A percentile compares a stretch with the other conserved stretches of the same genome.
These are phyloP conservation scores for Hypoxylon subgilvum DNA, from an alignment of 495 filamentous ascomycete species.

Conservation along the genomic window DNA sequence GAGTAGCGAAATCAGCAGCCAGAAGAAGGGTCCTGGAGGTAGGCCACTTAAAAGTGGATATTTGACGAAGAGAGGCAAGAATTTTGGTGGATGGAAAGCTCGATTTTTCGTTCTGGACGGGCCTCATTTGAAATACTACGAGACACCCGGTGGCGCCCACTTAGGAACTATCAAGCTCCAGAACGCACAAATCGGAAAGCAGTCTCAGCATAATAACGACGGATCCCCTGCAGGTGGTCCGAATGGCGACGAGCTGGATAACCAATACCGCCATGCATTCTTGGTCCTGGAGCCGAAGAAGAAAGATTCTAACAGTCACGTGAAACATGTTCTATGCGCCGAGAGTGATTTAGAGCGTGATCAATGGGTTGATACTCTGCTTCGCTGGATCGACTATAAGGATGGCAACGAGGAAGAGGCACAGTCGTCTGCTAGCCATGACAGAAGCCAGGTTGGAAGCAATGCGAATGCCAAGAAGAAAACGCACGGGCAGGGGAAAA, in stretches of 20 bases:
- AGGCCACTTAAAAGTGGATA: constrained; percentile 85
- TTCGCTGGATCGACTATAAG: constrained; percentile 85
- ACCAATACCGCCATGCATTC: constrained; percentile 96
- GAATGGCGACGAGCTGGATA: constrained; percentile 77
- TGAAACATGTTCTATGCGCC: constrained; percentile 94
- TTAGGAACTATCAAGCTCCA: constrained; percentile 91
- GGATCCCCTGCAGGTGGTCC: constrained; percentile 64
- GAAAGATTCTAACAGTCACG: constrained; percentile 87
- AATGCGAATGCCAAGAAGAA: constrained; percentile 61
- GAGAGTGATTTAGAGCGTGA: constrained; percentile 94
- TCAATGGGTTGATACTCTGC: constrained; percentile 86
- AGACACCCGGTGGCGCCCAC: constrained; percentile 83
- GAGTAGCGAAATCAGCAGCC: constrained; percentile 46
- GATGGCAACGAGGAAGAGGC: constrained; percentile 63
- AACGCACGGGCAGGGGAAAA: constrained; percentile 41
- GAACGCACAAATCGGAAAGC: constrained; percentile 92
- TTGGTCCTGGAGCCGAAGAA: constrained; percentile 93
- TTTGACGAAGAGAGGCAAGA: constrained; percentile 94
- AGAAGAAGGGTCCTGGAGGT: constrained; percentile 62
- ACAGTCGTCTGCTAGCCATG: constrained; percentile 36
- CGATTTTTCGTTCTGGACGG: constrained; percentile 92
- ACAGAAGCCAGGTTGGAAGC: constrained; percentile 42
- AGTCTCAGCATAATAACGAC: constrained; percentile 67
- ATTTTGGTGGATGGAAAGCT: constrained; percentile 99
- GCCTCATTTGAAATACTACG: constrained; percentile 88